Evolutionary conservation across 805 yeast genomes (phyloP).

Genomic region (Tanozyma kutaoensis): DNA sequence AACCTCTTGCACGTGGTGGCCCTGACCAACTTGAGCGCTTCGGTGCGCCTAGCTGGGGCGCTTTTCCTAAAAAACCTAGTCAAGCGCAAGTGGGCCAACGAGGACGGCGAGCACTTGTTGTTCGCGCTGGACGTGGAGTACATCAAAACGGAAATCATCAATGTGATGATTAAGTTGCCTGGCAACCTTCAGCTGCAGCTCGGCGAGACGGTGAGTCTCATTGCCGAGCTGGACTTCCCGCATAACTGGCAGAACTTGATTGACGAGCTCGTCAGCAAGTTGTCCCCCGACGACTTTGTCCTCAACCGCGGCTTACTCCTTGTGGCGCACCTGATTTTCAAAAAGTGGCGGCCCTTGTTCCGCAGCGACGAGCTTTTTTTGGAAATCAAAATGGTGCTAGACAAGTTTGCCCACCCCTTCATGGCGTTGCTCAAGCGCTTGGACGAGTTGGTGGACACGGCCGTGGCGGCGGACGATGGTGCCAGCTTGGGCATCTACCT

Average conservation of each 20-base stretch:
- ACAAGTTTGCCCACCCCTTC: slow-evolving; percentile 72
- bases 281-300: slow-evolving; percentile 53
- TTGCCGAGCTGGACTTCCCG: slow-evolving; percentile 95
- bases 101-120: slow-evolving; percentile 66
- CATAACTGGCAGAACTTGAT: slow-evolving; percentile 72
- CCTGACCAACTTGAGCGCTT: slow-evolving; percentile 32
- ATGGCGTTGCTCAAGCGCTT: slow-evolving; percentile 53
- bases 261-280: slow-evolving; percentile 56
- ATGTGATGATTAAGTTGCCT: slow-evolving; percentile 78
- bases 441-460: slow-evolving; percentile 40
- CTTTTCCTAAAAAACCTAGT: slow-evolving; percentile 82
- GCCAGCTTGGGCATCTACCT: slow-evolving; percentile 43
- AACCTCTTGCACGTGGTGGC: slow-evolving; percentile 70
- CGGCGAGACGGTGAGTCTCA: slow-evolving; percentile 84
- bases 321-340: slow-evolving; percentile 93
- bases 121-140: slow-evolving; percentile 46
- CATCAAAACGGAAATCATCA: slow-evolving; percentile 66
- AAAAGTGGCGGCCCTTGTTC: slow-evolving; percentile 91
- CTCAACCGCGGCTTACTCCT: slow-evolving; percentile 75
- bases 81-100: slow-evolving; percentile 80
- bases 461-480: slow-evolving; percentile 26
- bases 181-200: slow-evolving; percentile 77
- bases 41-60: slow-evolving; percentile 77
- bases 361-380: slow-evolving; percentile 80
- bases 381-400: slow-evolving; percentile 80